Conservation (phyloP, 2,329 filamentous ascomycete species). For the Macrophomina tecta region DNA sequence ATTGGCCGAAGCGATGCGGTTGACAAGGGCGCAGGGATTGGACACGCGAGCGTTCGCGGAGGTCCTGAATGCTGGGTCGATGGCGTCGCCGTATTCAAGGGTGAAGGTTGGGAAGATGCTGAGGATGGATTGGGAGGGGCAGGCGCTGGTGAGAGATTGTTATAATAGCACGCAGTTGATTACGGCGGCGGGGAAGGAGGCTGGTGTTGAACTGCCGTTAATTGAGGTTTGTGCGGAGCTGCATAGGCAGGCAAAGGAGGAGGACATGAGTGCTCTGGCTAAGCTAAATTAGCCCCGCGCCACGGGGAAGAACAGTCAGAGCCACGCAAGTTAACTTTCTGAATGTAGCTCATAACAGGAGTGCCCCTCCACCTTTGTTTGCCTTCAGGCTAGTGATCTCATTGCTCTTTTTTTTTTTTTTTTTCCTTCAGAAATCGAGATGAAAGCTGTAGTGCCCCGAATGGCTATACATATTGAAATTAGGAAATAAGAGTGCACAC, state of each 20-base stretch:
- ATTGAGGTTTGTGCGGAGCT: background rate
- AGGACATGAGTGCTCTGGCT: background rate
- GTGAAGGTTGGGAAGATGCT: constrained; percentile 41
- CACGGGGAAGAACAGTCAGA: too few relatives aligned
- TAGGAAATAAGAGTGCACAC: too few relatives aligned
- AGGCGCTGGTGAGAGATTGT: constrained; percentile 41
- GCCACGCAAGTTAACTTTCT: too few relatives aligned
- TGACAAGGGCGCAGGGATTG: constrained; percentile 42
- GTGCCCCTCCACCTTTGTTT: too few relatives aligned
- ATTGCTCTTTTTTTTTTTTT: too few relatives aligned
- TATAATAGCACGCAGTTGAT: constrained; percentile 40
- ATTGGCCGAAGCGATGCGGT: constrained; percentile 42
- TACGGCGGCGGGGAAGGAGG: background rate
- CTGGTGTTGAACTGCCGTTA: background rate
- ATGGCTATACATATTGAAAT: too few relatives aligned
- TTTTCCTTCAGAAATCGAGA: too few relatives aligned
- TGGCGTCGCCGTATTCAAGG: constrained; percentile 41
- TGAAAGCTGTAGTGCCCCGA: too few relatives aligned
- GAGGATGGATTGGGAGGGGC: constrained; percentile 39
- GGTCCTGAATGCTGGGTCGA: constrained; percentile 40
- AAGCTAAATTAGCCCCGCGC: too few relatives aligned
- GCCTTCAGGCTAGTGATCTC: too few relatives aligned
- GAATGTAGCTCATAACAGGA: too few relatives aligned
- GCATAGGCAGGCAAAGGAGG: background rate
- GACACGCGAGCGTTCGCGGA: constrained; percentile 38